Percentiles rank a stretch among this genome's conserved stretches.
phyloP scores from a whole-genome alignment of 2,329 filamentous ascomycete genomes.

The Conoideocrella luteorostrata region DNA sequence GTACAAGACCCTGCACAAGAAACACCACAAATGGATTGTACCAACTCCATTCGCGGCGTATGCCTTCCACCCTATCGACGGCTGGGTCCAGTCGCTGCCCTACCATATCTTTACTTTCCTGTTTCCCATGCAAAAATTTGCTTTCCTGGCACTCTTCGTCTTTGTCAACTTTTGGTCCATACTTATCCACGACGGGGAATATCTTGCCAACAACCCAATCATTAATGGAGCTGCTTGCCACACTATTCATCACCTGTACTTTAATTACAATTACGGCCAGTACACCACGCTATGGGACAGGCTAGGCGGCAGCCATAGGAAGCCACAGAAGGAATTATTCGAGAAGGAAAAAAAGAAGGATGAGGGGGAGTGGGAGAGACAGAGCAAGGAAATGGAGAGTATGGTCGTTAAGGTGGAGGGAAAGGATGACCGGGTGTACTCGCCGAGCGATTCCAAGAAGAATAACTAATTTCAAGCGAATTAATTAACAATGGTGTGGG shows the following conservation, averaged over 20 bases:
- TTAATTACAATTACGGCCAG: constrained; percentile 7
- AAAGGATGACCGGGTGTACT: constrained; percentile 44
- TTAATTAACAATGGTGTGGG: too few relatives aligned
- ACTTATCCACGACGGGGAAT: neutral
- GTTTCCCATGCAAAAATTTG: constrained; percentile 5
- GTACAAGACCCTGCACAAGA: constrained; percentile 6
- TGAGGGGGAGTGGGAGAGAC: constrained; percentile 69
- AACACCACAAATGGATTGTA: constrained; percentile 7
- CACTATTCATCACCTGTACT: constrained; percentile 6
- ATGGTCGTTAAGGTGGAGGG: constrained; percentile 67
- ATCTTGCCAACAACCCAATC: neutral
- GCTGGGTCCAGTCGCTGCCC: constrained; percentile 2
- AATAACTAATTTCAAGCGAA: neutral
- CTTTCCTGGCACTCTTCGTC: constrained; percentile 25
- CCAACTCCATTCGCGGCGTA: constrained; percentile 8
- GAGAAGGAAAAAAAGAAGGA: constrained; percentile 79
- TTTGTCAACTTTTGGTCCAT: constrained; percentile 35
- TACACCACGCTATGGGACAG: constrained; percentile 83
- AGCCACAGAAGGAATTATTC: constrained; percentile 81
- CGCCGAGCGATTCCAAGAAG: constrained; percentile 13
- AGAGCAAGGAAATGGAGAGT: constrained; percentile 68
- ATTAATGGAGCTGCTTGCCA: constrained; percentile 3
- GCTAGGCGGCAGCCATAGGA: constrained; percentile 76
- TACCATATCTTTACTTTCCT: constrained; percentile 2
- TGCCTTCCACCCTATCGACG: constrained; percentile 5